Percentiles rank a stretch among this genome's conserved stretches.
Conservation (phyloP, 169 alveolate species). For the Plasmodium relictum region DNA sequence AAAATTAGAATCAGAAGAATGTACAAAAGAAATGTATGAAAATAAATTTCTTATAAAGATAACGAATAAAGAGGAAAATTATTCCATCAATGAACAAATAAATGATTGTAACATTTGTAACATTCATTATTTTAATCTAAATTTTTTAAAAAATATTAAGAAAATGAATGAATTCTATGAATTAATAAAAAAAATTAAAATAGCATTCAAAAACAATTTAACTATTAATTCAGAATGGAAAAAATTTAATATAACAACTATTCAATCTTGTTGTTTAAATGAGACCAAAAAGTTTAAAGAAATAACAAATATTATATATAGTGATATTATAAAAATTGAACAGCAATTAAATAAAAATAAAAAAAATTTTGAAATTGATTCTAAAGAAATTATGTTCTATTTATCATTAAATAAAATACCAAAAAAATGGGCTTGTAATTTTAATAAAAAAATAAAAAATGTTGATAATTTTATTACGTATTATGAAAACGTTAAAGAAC, state of each 20-base stretch:
- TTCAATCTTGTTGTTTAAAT: constrained; percentile 48
- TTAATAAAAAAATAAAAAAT: constrained; percentile 58
- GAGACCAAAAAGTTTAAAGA: constrained; percentile 55
- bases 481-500: constrained; percentile 66
- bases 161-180: constrained; percentile 69
- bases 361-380: constrained; percentile 32
- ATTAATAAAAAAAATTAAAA: constrained; percentile 54
- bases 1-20: neutral
- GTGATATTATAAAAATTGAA: constrained; percentile 50
- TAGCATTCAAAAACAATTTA: constrained; percentile 32
- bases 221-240: constrained; percentile 48
- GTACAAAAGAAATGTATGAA: neutral
- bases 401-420: constrained; percentile 53
- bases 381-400: constrained; percentile 36
- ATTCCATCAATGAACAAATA: neutral
- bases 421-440: constrained; percentile 31
- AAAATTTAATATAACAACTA: constrained; percentile 39
- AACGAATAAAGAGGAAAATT: neutral
- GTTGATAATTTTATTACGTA: constrained; percentile 47
- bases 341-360: constrained; percentile 58
- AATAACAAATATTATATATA: constrained; percentile 39
- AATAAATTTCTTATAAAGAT: neutral
- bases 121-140: neutral
- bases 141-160: constrained; percentile 53
- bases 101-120: neutral